Percentiles rank a stretch among this genome's conserved stretches.
phyloP scores from a whole-genome alignment of 306 rosid species.

The Urtica urens region DNA sequence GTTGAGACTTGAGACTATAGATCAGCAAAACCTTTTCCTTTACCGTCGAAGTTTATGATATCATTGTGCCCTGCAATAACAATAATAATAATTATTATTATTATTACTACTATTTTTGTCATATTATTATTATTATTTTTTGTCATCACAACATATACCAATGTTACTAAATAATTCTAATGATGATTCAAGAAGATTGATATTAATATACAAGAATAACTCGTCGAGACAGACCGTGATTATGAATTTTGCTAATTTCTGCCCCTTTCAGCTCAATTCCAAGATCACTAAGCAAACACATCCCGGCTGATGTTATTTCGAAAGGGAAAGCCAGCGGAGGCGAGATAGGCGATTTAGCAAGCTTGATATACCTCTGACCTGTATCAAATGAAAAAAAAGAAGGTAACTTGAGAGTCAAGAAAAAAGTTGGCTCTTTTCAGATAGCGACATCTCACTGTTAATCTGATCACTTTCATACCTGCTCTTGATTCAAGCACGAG shows the following conservation, averaged over 20 bases:
- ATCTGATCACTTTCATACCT: slow-evolving; percentile 28
- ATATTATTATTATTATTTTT: no score
- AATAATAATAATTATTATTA: no score
- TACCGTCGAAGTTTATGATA: slow-evolving; percentile 33
- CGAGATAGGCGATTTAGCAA: slow-evolving; percentile 81
- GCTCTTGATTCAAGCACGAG: slow-evolving; percentile 79
- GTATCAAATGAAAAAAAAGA: slow-evolving; percentile 14
- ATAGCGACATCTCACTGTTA: neutral
- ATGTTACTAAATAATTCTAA: no score
- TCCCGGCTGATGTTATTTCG: slow-evolving; percentile 55
- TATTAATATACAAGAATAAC: no score
- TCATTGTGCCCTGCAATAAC: slow-evolving; percentile 47
- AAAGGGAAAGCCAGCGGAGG: slow-evolving; percentile 75
- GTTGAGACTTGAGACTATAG: no score
- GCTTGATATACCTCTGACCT: slow-evolving; percentile 70
- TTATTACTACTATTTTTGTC: no score
- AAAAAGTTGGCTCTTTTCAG: no score
- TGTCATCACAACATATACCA: no score
- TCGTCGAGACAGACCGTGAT: slow-evolving; percentile 58
- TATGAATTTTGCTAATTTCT: slow-evolving; percentile 59
- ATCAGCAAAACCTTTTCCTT: slow-evolving; percentile 22
- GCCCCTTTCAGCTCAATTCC: slow-evolving; percentile 59
- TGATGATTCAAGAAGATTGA: no score
- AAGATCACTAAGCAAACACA: slow-evolving; percentile 43
- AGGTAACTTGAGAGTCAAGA: no score